Evolutionary conservation across 2,329 filamentous ascomycete species (phyloP).

Genomic region (Diaporthe sp.): DNA sequence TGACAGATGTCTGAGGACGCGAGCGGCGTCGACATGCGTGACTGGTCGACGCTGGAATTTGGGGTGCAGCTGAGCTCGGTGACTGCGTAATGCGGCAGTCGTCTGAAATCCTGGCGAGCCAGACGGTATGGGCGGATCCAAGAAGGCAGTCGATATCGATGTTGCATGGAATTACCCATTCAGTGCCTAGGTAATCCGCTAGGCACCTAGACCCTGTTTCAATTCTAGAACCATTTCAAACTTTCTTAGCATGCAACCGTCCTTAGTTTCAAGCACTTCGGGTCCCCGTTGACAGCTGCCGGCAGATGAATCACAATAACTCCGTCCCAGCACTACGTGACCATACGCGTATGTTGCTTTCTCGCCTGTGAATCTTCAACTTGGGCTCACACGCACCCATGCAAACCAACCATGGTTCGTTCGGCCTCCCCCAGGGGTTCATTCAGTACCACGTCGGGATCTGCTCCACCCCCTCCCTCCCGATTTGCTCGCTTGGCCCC

Average conservation of each 20-base stretch:
- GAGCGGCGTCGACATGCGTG: no score
- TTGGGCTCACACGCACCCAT: neutral
- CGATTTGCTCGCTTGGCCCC: conserved; percentile 4
- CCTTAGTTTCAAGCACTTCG: neutral
- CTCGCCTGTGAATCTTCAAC: conserved; percentile 8
- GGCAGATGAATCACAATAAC: neutral
- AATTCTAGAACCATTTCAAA: neutral
- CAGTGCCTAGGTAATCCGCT: neutral
- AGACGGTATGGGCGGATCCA: neutral
- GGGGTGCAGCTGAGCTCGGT: no score
- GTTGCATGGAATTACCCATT: neutral
- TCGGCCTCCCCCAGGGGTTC: neutral
- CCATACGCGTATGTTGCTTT: neutral
- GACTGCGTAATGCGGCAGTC: neutral
- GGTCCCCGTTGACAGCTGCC: conserved; percentile 9
- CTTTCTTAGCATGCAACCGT: neutral
- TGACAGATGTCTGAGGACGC: no score
- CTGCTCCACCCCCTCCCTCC: neutral
- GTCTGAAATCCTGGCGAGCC: neutral
- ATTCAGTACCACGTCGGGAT: conserved; percentile 4
- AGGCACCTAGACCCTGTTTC: neutral
- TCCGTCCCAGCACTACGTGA: neutral
- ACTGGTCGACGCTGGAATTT: no score
- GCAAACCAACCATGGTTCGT: neutral
- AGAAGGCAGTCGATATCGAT: neutral